Evolutionary conservation across 176 grass and related monocot genomes (phyloP).

Genomic region (Hyparrhenia diplandra): DNA sequence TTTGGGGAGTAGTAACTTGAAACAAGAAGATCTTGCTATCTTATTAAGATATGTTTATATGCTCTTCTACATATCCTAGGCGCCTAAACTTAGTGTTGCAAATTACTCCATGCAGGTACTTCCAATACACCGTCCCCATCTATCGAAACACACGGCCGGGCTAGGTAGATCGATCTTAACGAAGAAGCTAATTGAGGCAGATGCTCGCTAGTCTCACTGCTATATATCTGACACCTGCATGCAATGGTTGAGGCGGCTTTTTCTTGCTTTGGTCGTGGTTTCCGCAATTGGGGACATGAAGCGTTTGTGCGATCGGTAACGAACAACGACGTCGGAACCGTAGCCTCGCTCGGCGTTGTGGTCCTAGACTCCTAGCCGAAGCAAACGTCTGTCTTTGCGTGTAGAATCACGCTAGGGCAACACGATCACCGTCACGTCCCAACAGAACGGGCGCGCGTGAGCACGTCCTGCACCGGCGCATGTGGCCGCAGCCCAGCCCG

Average conservation of each 20-base stretch:
- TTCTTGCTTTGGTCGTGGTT: neutral
- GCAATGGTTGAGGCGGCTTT: neutral
- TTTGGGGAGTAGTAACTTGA: no score
- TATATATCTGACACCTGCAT: neutral
- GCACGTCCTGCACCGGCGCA: neutral
- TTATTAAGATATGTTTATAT: no score
- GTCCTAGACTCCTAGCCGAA: neutral
- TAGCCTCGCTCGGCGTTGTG: neutral
- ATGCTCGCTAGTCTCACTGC: neutral
- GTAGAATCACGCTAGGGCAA: neutral
- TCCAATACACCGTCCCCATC: neutral
- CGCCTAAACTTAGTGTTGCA: neutral
- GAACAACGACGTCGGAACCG: conserved; percentile 3
- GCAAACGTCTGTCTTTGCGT: conserved; percentile 4
- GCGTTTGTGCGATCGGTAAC: neutral
- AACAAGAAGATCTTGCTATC: no score
- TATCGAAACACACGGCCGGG: neutral
- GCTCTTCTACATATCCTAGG: no score
- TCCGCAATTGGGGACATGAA: neutral
- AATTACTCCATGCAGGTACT: no score
- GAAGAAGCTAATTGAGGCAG: neutral
- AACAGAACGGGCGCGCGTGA: neutral
- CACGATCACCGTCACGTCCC: neutral
- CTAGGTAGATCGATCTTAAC: neutral
- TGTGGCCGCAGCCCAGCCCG: no score